Base-by-base conservation (phyloP, 257 asterid genomes). In the Jasminum sambac region DNA sequence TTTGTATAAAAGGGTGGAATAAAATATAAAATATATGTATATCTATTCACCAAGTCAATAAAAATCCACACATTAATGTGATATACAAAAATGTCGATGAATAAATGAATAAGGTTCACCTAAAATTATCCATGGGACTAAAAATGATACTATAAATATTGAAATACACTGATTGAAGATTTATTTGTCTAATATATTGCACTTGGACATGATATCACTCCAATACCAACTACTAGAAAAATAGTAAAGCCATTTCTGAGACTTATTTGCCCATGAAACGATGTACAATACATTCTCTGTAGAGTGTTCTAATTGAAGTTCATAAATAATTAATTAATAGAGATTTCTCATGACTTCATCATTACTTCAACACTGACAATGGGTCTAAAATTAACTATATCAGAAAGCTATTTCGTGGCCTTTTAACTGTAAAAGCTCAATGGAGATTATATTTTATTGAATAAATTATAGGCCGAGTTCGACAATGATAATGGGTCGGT, bases 311-410 rank as follows among this genome's bases (percentile, higher is more conserved):
- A 50, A 50, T n/a, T 17, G n/a, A 50, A 52, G 14, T 30, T 30
- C 69, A 60, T 25, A 23, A 40, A 19, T n/a, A 48, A 6, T 48
- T 3, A 17, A 21, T 3, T 17, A 21, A 19, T 52, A 25, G 21
- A 52, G 61, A 52, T 9, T 52, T 19, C 14, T 52, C 61, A 8
- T 8, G 10, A 72, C 38, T 69, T 34, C 59, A 74, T 76, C 36
- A 73, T 69, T 70, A 73, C 36, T 26, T 60, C 23, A 50, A 79
- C 79, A 80, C 74, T 24, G 19, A 8, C 19, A 66, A 78, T 70
- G 64, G 64, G 57, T 41, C 67, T 76, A 55, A 64, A 38, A 11
- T 74, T 67, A 72, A 70, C 68, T 36, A 67, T 52, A n/a, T 21
- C 59, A 8, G 5, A 38, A 67, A 11, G 39, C 11, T 21, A 12